Conservation (phyloP, 208 protist species). For the Crithidia fasciculata region DNA sequence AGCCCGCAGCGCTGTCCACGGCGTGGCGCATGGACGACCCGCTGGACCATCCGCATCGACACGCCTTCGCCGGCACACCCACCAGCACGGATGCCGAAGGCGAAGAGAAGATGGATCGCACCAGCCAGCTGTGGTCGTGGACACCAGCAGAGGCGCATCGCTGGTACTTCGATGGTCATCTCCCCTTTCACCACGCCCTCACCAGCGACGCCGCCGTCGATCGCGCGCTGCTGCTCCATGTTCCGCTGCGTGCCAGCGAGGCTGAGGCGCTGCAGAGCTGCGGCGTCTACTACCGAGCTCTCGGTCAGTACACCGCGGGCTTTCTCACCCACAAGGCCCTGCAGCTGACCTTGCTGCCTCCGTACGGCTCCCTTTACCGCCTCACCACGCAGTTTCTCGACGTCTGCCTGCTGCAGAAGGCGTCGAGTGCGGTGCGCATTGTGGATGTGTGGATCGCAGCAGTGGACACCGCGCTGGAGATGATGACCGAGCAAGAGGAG, state of each 20-base stretch:
- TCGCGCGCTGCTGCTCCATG: slow-evolving; percentile 10
- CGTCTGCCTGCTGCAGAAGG: slow-evolving; percentile 76
- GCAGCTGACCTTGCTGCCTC: slow-evolving; percentile 76
- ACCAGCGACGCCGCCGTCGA: slow-evolving; percentile 16
- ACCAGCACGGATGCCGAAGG: neutral
- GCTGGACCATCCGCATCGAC: neutral
- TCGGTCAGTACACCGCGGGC: slow-evolving; percentile 52
- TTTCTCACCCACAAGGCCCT: slow-evolving; percentile 87
- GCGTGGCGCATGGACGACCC: slow-evolving; percentile 30
- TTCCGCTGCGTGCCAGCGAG: slow-evolving; percentile 24
- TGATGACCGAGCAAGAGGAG: slow-evolving; percentile 27
- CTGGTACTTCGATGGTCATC: slow-evolving; percentile 24
- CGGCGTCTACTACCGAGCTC: slow-evolving; percentile 61
- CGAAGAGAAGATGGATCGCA: neutral
- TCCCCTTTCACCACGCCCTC: slow-evolving; percentile 24
- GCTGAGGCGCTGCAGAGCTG: slow-evolving; percentile 55
- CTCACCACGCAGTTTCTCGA: slow-evolving; percentile 61
- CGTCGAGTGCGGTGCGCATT: slow-evolving; percentile 47
- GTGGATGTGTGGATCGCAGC: slow-evolving; percentile 50
- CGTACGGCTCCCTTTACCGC: slow-evolving; percentile 69
- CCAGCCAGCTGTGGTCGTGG: slow-evolving; percentile 24
- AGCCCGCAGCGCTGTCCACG: neutral
- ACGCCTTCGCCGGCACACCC: neutral
- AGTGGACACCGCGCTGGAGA: slow-evolving; percentile 30
- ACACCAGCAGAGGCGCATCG: slow-evolving; percentile 27